These are phyloP conservation scores for Tetradesmus obliquus DNA, from an alignment of 139 green algal genomes.

Conservation along the genomic window DNA sequence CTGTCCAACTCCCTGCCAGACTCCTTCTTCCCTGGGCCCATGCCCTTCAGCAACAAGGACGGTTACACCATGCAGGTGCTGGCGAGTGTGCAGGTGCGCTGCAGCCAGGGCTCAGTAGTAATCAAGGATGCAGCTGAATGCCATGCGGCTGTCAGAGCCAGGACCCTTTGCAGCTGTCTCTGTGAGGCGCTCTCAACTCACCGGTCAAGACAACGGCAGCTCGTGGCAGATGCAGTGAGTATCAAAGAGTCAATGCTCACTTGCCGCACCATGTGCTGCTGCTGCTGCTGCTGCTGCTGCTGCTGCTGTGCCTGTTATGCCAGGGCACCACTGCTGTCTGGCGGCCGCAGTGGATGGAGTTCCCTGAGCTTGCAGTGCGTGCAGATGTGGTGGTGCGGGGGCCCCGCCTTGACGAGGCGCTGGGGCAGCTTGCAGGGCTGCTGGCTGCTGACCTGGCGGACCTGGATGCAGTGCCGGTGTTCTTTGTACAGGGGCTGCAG, in stretches of 20 bases:
- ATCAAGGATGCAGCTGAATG: background rate
- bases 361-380: constrained; percentile 59
- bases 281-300: background rate
- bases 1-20: constrained; percentile 58
- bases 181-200: no score
- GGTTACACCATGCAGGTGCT: constrained; percentile 60
- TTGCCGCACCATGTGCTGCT: background rate
- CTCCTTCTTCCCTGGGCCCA: constrained; percentile 50
- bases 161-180: no score
- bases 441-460: constrained; percentile 49
- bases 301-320: background rate
- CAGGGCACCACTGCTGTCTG: constrained; percentile 57
- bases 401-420: constrained; percentile 49
- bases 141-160: no score
- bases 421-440: constrained; percentile 56
- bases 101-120: background rate
- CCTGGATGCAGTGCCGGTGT: constrained; percentile 61
- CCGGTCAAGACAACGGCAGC: background rate
- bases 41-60: constrained; percentile 41
- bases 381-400: constrained; percentile 53
- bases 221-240: background rate
- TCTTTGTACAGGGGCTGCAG: constrained; percentile 60
- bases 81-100: constrained; percentile 54
- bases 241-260: background rate
- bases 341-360: constrained; percentile 56